These are phyloP conservation scores for Avena eriantha DNA, from an alignment of 176 grass and related monocot species.

Conservation along the genomic window DNA sequence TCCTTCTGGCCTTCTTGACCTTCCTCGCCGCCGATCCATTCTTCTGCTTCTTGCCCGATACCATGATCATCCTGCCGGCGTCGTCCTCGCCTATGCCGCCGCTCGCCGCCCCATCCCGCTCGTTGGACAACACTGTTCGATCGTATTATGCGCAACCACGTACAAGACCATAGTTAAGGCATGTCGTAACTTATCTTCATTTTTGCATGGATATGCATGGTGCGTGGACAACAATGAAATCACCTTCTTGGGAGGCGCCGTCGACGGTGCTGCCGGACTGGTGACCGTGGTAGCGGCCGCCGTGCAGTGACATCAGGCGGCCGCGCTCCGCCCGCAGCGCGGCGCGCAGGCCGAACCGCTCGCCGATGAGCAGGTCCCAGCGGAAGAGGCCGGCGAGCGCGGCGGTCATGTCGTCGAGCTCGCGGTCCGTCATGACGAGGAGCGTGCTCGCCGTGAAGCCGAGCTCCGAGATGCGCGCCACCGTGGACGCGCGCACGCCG, in stretches of 20 bases:
- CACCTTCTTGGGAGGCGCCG: constrained; percentile 84
- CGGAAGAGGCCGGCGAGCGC: constrained; percentile 83
- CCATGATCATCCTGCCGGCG: constrained; percentile 45
- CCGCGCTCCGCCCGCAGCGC: constrained; percentile 81
- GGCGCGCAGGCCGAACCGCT: constrained; percentile 89
- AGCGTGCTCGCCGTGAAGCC: constrained; percentile 68
- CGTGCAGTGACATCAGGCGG: constrained; percentile 53
- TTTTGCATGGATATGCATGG: neutral
- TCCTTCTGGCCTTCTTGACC: constrained; percentile 52
- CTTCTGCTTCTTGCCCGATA: constrained; percentile 49
- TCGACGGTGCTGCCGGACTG: constrained; percentile 59
- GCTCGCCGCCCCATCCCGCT: constrained; percentile 43
- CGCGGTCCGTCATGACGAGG: constrained; percentile 76
- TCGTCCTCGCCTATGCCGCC: constrained; percentile 51
- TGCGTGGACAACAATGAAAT: constrained; percentile 22
- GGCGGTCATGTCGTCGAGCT: constrained; percentile 98
- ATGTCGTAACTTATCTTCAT: neutral
- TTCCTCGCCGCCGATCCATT: constrained; percentile 40
- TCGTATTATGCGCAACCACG: neutral
- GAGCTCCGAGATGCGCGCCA: constrained; percentile 60
- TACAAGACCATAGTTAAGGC: neutral
- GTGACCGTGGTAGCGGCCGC: constrained; percentile 38
- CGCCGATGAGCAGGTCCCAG: constrained; percentile 94
- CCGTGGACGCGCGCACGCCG: constrained; percentile 60
- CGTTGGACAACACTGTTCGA: constrained; percentile 63